Percentiles rank a stretch among this genome's conserved stretches.
Conservation (phyloP, 345 rosid species). For the Salix brachista region DNA sequence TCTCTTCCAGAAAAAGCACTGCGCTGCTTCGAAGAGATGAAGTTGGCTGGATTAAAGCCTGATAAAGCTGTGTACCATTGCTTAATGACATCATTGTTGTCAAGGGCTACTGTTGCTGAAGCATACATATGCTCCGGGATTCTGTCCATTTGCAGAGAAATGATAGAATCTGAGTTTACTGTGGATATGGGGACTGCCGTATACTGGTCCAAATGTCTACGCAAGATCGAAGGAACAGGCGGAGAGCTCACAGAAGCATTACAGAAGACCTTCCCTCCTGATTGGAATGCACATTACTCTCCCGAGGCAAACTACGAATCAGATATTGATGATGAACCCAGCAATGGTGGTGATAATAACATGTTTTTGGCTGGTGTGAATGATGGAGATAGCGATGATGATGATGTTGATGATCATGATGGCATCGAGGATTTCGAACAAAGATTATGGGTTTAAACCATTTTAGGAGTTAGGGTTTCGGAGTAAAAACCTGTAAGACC, state of each 20-base stretch:
- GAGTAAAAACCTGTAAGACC: neutral
- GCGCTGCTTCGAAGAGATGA: constrained; percentile 79
- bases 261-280: constrained; percentile 94
- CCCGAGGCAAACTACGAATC: constrained; percentile 34
- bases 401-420: constrained; percentile 16
- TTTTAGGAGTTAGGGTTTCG: neutral
- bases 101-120: constrained; percentile 80
- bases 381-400: constrained; percentile 16
- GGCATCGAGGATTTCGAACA: constrained; percentile 22
- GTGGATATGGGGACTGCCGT: constrained; percentile 97
- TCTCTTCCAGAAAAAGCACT: constrained; percentile 89
- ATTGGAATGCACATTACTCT: constrained; percentile 57
- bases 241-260: constrained; percentile 86
- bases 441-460: neutral
- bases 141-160: constrained; percentile 61
- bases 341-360: constrained; percentile 6
- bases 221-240: constrained; percentile 81
- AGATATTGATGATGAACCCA: constrained; percentile 30
- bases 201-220: constrained; percentile 78
- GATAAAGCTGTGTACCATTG: constrained; percentile 93
- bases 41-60: constrained; percentile 64
- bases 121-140: constrained; percentile 58
- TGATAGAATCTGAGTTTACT: constrained; percentile 62
- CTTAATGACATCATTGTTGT: constrained; percentile 72
- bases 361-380: constrained; percentile 6